A percentile compares a stretch with the other conserved stretches of the same genome.
These are phyloP conservation scores for Podila epigama DNA, from an alignment of 192 early-diverging fungal genomes.

Conservation along the genomic window DNA sequence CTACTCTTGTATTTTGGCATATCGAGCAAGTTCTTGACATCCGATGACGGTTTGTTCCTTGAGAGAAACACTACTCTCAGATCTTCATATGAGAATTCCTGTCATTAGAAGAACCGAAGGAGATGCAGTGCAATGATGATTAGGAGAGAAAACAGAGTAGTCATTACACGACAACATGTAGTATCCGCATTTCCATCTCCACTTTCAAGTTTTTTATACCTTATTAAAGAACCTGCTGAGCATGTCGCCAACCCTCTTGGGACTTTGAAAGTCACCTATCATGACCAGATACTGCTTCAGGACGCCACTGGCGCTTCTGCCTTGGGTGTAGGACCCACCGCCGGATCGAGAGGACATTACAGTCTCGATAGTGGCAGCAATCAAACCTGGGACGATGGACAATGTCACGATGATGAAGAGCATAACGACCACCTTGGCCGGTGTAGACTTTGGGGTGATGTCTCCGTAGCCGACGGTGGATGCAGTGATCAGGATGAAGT, in stretches of 20 bases:
- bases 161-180: no score
- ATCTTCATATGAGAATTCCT: conserved; percentile 55
- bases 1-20: conserved; percentile 41
- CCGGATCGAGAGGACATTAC: conserved; percentile 31
- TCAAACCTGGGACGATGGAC: conserved; percentile 65
- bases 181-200: no score
- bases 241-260: conserved; percentile 53
- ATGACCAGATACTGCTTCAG: conserved; percentile 50
- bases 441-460: conserved; percentile 62
- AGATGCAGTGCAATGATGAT: not conserved
- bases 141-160: no score
- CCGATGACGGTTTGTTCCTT: conserved; percentile 52
- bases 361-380: conserved; percentile 54
- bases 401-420: conserved; percentile 65
- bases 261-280: conserved; percentile 54
- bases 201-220: conserved; percentile 39
- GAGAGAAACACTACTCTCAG: conserved; percentile 58
- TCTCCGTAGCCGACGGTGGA: conserved; percentile 81
- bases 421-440: conserved; percentile 65
- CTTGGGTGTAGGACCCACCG: conserved; percentile 39
- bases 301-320: conserved; percentile 23
- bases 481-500: conserved; percentile 73
- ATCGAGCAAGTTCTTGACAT: conserved; percentile 52
- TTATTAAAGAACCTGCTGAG: conserved; percentile 54
- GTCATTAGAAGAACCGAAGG: not conserved